These are phyloP conservation scores for Mycena rosella DNA, from an alignment of 768 basidiomycete genomes.

Conservation along the genomic window DNA sequence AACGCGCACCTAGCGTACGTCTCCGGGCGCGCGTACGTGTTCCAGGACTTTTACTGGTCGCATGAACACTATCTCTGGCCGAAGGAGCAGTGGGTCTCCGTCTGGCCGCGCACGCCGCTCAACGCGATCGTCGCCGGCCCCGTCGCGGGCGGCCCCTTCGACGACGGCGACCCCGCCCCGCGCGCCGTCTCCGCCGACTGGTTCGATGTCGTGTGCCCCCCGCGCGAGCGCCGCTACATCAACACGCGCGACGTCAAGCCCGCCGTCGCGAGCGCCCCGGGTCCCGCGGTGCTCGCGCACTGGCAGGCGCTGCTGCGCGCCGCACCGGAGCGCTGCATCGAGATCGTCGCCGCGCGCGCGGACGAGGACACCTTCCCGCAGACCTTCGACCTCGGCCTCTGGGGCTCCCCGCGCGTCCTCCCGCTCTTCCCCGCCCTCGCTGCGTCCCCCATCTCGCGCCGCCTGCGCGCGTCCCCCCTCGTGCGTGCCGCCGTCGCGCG, in stretches of 20 bases:
- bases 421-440: constrained; percentile 51
- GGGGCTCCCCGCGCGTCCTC: constrained; percentile 50
- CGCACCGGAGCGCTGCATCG: too few species aligned
- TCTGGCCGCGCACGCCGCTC: constrained; percentile 11
- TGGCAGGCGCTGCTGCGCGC: too few species aligned
- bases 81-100: neutral
- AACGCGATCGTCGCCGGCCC: constrained; percentile 57
- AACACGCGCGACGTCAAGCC: constrained; percentile 57
- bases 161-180: constrained; percentile 56
- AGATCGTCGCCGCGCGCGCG: constrained; percentile 43
- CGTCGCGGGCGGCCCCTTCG: constrained; percentile 59
- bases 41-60: constrained; percentile 59
- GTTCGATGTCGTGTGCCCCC: constrained; percentile 61
- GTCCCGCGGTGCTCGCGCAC: too few species aligned
- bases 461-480: too few species aligned
- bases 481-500: too few species aligned
- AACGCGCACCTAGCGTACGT: constrained; percentile 59
- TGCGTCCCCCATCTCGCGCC: constrained; percentile 48
- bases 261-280: constrained; percentile 44
- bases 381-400: constrained; percentile 51
- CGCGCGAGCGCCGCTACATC: constrained; percentile 46
- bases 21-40: constrained; percentile 64
- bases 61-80: constrained; percentile 59
- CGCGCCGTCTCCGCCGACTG: constrained; percentile 58
- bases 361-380: constrained; percentile 49